Evolutionary conservation across 2,329 filamentous ascomycete species (phyloP), one percentile per base, ranked within the genome.

Genomic region (Neofusicoccum sp.): DNA sequence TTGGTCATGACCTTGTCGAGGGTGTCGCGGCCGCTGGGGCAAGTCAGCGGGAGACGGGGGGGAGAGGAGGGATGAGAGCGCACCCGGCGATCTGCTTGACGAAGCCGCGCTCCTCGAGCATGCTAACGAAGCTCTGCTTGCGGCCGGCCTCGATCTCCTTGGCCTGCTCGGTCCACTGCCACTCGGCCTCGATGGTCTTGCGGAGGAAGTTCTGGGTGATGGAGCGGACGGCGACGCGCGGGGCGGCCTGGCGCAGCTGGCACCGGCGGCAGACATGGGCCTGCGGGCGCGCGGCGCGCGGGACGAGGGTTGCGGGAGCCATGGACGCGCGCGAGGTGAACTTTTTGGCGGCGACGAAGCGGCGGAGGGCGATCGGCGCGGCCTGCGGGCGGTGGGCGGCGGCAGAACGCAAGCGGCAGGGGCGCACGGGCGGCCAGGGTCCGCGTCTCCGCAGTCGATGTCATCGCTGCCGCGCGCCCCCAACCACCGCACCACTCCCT

Each of bases 11-110:
- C 78, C 65, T 83, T 80, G 57, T 86, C 82, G 68, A 93, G 82
- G 45, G 79, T 78, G 43, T 82, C 74, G 61, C 82, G 77, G 49
- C 77, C 76, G 44, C 74, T 76, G 60, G 24, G 45, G 28, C 53
- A 47, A 9, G 43, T 36, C 68, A 66, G 53, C 64, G 54, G 30
- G 43, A 20, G 20, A 33, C 24, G 40, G 30, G 43, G 40, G 30
- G 14, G 7, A 5, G n/a, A 48, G 47, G 41, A 33, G 6, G 34
- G 38, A 20, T 1, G 20, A 20, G 20, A 34, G 72, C 82, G 65
- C 79, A 91, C 88, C 89, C 90, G 65, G 89, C 88, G 34, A 89
- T 80, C 65, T 90, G 85, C 68, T 93, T 90, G 63, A 93, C 79
- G 65, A 85, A 86, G 44, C 89, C 90, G 68, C 90, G 81, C 73